These are phyloP conservation scores for Ottelia alismoides DNA, from an alignment of 106 monocot species.

Conservation along the genomic window DNA sequence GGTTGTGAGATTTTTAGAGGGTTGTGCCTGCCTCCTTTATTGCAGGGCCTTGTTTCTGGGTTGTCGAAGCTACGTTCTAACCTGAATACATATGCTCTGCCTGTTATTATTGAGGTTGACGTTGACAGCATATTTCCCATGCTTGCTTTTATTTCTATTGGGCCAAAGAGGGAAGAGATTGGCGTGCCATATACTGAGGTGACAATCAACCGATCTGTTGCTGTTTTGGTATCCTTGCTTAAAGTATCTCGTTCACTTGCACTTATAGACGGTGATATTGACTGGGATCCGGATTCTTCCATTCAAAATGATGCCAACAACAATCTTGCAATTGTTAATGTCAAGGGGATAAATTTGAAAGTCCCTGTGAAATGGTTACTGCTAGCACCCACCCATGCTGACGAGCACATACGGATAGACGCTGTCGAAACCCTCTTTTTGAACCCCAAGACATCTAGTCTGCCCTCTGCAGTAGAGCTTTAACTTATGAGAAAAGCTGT, in stretches of 20 bases:
- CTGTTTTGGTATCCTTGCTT: conserved; percentile 79
- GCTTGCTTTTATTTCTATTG: conserved; percentile 70
- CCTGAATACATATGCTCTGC: conserved; percentile 85
- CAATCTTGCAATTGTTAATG: conserved; percentile 36
- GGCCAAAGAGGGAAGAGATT: conserved; percentile 29
- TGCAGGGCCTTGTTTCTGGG: conserved; percentile 70
- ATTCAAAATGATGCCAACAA: conserved; percentile 5
- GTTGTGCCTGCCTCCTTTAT: conserved; percentile 52
- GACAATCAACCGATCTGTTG: conserved; percentile 59
- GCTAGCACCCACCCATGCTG: conserved; percentile 68
- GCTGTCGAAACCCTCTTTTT: conserved; percentile 86
- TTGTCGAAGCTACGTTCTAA: conserved; percentile 82
- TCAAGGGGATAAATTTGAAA: conserved; percentile 61
- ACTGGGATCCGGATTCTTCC: conserved; percentile 28
- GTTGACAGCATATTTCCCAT: conserved; percentile 83
- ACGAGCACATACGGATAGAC: conserved; percentile 77
- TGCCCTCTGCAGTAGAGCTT: conserved; percentile 82
- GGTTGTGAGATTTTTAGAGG: conserved; percentile 68
- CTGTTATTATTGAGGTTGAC: conserved; percentile 69
- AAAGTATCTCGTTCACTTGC: conserved; percentile 84
- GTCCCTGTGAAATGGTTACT: conserved; percentile 62
- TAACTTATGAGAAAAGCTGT: conserved; percentile 60
- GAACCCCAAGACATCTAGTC: conserved; percentile 92
- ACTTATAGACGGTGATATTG: conserved; percentile 86
- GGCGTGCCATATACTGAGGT: conserved; percentile 15